phyloP scores from a whole-genome alignment of 129 eudicot genomes.

The Flaveria trinervia region DNA sequence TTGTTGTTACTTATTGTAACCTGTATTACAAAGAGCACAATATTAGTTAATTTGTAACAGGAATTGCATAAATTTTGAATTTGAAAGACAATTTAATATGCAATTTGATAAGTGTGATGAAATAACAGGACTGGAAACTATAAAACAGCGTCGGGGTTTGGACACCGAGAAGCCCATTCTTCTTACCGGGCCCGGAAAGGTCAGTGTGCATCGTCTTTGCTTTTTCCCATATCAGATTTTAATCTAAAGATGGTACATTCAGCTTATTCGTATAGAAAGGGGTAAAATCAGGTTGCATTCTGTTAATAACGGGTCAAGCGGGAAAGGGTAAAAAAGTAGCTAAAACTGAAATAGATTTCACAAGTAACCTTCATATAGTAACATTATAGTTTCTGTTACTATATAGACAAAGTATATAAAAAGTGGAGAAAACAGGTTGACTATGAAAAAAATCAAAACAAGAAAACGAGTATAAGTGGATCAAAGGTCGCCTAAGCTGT shows the following conservation, averaged over 20 bases:
- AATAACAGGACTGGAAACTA: conserved; percentile 73
- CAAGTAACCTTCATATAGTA: neutral
- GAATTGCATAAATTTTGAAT: neutral
- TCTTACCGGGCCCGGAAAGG: conserved; percentile 99
- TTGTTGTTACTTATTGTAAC: neutral
- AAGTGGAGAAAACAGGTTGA: neutral
- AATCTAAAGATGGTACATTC: neutral
- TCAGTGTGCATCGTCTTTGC: conserved; percentile 28
- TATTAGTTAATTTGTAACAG: neutral
- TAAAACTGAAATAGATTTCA: neutral
- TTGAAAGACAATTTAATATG: neutral
- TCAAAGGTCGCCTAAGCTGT: neutral
- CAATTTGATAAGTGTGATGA: neutral
- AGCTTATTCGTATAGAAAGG: neutral
- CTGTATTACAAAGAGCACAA: neutral
- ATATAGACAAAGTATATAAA: neutral
- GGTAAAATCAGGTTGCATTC: neutral
- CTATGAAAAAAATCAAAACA: neutral
- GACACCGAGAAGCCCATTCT: conserved; percentile 83
- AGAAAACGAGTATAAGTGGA: neutral
- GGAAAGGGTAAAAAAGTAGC: neutral
- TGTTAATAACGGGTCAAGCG: neutral
- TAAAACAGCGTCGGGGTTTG: conserved; percentile 78
- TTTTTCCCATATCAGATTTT: no score
- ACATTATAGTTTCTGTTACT: neutral